Conservation (phyloP, 2,329 filamentous ascomycete genomes). For the Pseudogymnoascus sp. region DNA sequence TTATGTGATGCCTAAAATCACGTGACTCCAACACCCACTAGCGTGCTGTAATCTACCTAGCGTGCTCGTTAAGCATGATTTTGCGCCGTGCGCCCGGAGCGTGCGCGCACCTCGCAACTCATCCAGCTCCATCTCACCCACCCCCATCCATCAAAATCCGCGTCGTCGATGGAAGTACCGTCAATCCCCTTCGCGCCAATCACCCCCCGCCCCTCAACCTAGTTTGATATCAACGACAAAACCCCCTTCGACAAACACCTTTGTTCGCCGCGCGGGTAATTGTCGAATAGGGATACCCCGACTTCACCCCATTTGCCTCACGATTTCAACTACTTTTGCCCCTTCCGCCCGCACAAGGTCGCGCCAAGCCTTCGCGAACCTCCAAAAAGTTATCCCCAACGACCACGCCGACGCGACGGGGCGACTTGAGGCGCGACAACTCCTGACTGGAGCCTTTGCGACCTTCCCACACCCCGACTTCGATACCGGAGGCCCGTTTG, state of each 20-base stretch:
- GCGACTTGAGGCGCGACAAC: conserved; percentile 21
- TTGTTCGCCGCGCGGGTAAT: background rate
- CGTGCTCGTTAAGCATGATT: conserved; percentile 9
- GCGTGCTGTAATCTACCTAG: conserved; percentile 1
- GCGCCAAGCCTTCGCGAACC: conserved; percentile 28
- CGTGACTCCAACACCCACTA: background rate
- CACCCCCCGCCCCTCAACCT: conserved; percentile 10
- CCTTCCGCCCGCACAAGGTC: conserved; percentile 15
- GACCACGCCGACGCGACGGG: conserved; percentile 28
- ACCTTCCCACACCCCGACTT: conserved; percentile 13
- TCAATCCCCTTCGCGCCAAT: conserved; percentile 9
- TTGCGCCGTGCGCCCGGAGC: conserved; percentile 4
- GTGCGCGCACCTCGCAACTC: conserved; percentile 7
- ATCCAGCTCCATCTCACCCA: conserved; percentile 11
- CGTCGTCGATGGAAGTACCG: conserved; percentile 10
- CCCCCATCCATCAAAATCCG: conserved; percentile 10
- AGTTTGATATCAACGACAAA: conserved; percentile 12
- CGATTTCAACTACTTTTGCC: background rate
- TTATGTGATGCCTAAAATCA: background rate
- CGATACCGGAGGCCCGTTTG: conserved; percentile 13
- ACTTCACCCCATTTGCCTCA: background rate
- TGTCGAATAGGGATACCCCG: background rate
- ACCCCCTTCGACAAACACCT: background rate
- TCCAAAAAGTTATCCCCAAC: conserved; percentile 23
- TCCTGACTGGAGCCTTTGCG: conserved; percentile 7